Evolutionary conservation across 2,329 filamentous ascomycete genomes (phyloP), one percentile per base, ranked within the genome.

Genomic region (Teratosphaeria gauchensis): DNA sequence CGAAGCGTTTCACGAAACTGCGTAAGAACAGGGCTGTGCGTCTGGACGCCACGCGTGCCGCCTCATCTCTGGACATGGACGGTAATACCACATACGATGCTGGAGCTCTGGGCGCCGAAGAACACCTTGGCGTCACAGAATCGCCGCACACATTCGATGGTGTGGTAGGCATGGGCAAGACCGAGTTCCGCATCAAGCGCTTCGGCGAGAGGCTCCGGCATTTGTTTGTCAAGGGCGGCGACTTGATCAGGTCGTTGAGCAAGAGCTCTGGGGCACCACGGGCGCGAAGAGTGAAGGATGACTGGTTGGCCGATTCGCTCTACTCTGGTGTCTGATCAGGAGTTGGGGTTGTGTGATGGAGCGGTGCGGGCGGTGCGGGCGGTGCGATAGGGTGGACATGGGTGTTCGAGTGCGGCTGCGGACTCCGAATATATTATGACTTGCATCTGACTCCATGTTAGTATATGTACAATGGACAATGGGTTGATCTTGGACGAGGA

Each of bases 161-260:
- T 11, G 65, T 66, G 4, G 52, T 53, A 9, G 72, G 73, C 14
- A 75, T 74, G 73, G 69, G 72, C 51, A 72, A 71, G 63, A 66
- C 71, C 8, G 74, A 76, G 60, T 74, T 75, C 57, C 66, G 69
- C 31, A 69, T 75, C 59, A 74, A 72, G 66, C 66, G 71, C 32
- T 68, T 76, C 38, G 72, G 72, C 16, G 72, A 76, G 61, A 73
- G 70, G 59, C 59, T 76, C 19, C 70, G 73, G 58, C 62, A 65
- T 35, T 55, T 74, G 16, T 70, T 73, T 59, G 69, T 67, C 54
- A 69, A 65, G 33, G 69, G 72, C 14, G 71, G 71, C 2, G 70
- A 72, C 48, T 60, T 74, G 51, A 63, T 73, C 38, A 58, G 71
- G 21, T 66, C 57, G 32, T 62, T 71, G 60, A 72, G 70, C 52